Evolutionary conservation across 495 filamentous ascomycete species (phyloP).

Genomic region (Neurospora sp.): DNA sequence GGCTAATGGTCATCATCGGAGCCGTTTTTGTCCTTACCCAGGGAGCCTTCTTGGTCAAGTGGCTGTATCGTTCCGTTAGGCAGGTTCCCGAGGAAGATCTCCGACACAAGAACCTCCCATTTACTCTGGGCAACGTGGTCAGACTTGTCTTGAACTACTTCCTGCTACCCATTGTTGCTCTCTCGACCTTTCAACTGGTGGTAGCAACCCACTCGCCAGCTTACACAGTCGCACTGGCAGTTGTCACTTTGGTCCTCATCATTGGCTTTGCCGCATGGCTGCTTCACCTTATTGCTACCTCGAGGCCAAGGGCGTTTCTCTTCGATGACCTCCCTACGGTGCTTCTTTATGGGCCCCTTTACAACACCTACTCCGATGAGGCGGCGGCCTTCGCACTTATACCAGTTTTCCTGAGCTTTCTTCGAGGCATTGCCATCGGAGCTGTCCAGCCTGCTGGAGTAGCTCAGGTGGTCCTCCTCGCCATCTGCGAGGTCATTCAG

Average conservation of each 20-base stretch:
- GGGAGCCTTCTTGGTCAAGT: constrained; percentile 62
- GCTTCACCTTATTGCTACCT: constrained; percentile 64
- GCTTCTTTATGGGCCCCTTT: constrained; percentile 85
- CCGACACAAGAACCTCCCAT: constrained; percentile 85
- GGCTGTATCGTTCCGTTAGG: constrained; percentile 58
- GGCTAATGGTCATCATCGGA: constrained; percentile 65
- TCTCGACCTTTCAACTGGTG: constrained; percentile 89
- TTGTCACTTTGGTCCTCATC: constrained; percentile 59
- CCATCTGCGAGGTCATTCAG: constrained; percentile 86
- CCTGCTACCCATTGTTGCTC: constrained; percentile 69
- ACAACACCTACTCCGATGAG: constrained; percentile 94
- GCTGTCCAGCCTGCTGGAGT: constrained; percentile 88
- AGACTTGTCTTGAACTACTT: constrained; percentile 89
- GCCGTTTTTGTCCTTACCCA: constrained; percentile 63
- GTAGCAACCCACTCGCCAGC: constrained; percentile 55
- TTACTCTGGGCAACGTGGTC: constrained; percentile 76
- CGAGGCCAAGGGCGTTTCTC: constrained; percentile 71
- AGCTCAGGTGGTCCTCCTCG: constrained; percentile 81
- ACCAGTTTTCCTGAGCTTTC: constrained; percentile 69
- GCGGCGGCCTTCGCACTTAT: constrained; percentile 75
- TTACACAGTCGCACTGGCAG: constrained; percentile 60
- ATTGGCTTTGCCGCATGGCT: constrained; percentile 69
- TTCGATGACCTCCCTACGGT: constrained; percentile 91
- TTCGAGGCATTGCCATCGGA: constrained; percentile 84
- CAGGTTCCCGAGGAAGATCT: constrained; percentile 76